Base-by-base conservation (phyloP, 2,329 filamentous ascomycete genomes). In the Cladophialophora bantiana region DNA sequence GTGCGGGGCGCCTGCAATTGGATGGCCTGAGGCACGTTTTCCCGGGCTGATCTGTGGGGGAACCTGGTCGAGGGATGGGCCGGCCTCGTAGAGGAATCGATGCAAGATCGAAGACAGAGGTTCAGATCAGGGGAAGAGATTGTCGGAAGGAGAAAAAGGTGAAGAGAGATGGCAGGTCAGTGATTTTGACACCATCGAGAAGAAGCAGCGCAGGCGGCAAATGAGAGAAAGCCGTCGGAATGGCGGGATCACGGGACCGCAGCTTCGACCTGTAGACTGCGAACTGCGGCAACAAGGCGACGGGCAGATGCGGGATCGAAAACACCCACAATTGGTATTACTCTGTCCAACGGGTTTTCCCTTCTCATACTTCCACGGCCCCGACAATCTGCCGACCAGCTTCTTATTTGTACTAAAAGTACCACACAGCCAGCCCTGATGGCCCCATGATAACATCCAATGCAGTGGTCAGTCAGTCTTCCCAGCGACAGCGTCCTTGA, bases 301-400 rank as follows among this genome's bases (percentile, higher is more conserved):
- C 60, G 60, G 60, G 60, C 52, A 56, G 60, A 63, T 45, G 60
- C 60, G 60, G 60, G 32, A 53, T n/a, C 10, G n/a, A 50, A 60
- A 52, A 38, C 26, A 50, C 4, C 10, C 38, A 38, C 38, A 26
- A 26, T 26, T 3, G 26, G n/a, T n/a, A n/a, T 26, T 2, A 26
- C 26, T n/a, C 26, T 26, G 26, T 26, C 26, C 26, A 26, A 3
- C 26, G 3, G 2, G 26, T 26, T 59, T 42, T 13, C n/a, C 35
- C 9, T 45, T 20, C 20, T 42, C 38, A 15, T 42, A 2, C 38
- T 42, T 4, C 5, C 6, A n/a, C 40, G 45, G 10, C n/a, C 18
- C 55, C 55, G 55, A 57, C 18, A 57, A 57, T 57, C 35, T 57
- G 55, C 55, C 55, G 55, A 12, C 35, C 20, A 26, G 15, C 20